A percentile compares a stretch with the other conserved stretches of the same genome.
Conservation (phyloP, 2,329 filamentous ascomycete genomes). For the Phaeosphaeria sp. region DNA sequence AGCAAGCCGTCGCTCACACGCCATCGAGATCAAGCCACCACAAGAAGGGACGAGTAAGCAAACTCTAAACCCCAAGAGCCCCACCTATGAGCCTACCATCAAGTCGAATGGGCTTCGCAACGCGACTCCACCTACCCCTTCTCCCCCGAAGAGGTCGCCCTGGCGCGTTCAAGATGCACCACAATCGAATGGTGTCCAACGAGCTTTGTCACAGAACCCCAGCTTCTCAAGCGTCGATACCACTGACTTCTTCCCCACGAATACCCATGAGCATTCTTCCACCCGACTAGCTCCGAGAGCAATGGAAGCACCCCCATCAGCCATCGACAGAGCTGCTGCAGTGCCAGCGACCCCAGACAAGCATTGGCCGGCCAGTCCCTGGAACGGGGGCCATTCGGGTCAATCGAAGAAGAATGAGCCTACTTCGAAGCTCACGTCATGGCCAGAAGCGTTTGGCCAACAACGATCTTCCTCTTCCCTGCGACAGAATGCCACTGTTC, state of each 20-base stretch:
- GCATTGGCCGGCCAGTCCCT: conserved; percentile 43
- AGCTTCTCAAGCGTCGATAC: conserved; percentile 50
- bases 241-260: conserved; percentile 50
- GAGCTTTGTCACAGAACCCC: conserved; percentile 37
- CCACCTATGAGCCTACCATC: conserved; percentile 46
- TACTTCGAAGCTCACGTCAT: conserved; percentile 34
- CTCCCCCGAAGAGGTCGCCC: conserved; percentile 38
- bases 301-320: conserved; percentile 15
- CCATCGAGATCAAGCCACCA: conserved; percentile 50
- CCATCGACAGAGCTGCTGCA: conserved; percentile 20
- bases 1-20: conserved; percentile 47
- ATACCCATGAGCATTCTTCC: conserved; percentile 50
- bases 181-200: conserved; percentile 16
- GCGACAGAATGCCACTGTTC: conserved; percentile 15
- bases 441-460: conserved; percentile 40
- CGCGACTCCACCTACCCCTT: conserved; percentile 38
- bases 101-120: conserved; percentile 19
- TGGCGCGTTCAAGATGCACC: conserved; percentile 32
- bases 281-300: conserved; percentile 37
- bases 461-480: conserved; percentile 25
- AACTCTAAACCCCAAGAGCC: conserved; percentile 48
- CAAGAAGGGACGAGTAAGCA: conserved; percentile 37
- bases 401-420: conserved; percentile 28
- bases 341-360: conserved; percentile 46
- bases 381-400: conserved; percentile 37